phyloP scores from a whole-genome alignment of 805 yeast species.

The Nakazawaea pomicola region DNA sequence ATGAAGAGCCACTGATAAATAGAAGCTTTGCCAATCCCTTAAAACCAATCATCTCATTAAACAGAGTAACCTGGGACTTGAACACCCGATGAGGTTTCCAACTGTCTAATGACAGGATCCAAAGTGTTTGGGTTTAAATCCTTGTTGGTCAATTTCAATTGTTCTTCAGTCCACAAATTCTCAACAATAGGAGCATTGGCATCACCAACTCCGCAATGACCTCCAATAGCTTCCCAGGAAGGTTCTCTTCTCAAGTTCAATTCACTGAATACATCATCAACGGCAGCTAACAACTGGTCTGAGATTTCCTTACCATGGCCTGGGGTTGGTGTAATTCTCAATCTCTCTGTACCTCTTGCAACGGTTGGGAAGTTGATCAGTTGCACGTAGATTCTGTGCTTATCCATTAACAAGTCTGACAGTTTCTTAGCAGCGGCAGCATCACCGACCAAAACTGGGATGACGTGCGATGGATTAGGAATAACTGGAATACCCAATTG shows the following conservation, averaged over 20 bases:
- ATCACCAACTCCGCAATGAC: constrained; percentile 87
- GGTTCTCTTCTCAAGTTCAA: constrained; percentile 67
- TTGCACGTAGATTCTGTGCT: constrained; percentile 89
- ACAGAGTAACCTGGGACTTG: constrained; percentile 9
- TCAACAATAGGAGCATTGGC: constrained; percentile 37
- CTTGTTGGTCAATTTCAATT: constrained; percentile 55
- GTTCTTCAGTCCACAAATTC: constrained; percentile 87
- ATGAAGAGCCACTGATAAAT: background rate
- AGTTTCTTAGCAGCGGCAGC: constrained; percentile 91
- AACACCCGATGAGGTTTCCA: constrained; percentile 71
- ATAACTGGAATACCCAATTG: constrained; percentile 86
- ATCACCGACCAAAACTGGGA: constrained; percentile 91
- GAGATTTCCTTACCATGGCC: constrained; percentile 80
- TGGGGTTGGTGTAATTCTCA: constrained; percentile 98
- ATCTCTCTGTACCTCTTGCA: constrained; percentile 90
- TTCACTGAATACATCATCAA: constrained; percentile 75
- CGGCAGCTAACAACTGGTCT: constrained; percentile 69
- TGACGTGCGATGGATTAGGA: constrained; percentile 97
- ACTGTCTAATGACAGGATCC: constrained; percentile 56
- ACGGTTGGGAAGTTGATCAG: constrained; percentile 99
- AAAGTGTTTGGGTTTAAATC: constrained; percentile 65
- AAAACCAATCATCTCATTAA: too few species aligned
- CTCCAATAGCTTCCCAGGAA: constrained; percentile 79
- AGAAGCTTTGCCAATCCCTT: too few species aligned
- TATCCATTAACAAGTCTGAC: constrained; percentile 79